Evolutionary conservation across 345 rosid genomes (phyloP), one percentile per base, ranked within the genome.

Genomic region (Conringia planisiliqua): DNA sequence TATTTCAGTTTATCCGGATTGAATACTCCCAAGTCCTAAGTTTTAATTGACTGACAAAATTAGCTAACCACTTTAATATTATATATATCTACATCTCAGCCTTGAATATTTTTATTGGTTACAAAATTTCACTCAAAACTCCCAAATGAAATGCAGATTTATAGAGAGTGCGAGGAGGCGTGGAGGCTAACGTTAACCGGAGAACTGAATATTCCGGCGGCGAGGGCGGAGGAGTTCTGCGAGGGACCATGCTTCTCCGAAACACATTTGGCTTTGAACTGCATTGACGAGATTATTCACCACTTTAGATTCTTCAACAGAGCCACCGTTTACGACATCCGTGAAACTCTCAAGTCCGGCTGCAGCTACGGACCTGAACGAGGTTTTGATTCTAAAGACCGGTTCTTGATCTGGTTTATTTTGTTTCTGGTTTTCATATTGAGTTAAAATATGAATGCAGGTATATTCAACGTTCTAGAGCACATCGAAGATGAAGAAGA

Each of bases 341-440:
- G 82, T 69, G 85, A 87, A 73, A 88, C 96, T 4, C 81, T 92
- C 72, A 80, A 84, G 32, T 86, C 83, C 3, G 97, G 85, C n/a
- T 95, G 98, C 65, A 51, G 98, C 82, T 74, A 83, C 55, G 98
- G 99, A 67, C 80, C 85, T 6, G 81, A 85, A 47, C 82, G 96
- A 89, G 50, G 75, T 71, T 51, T 24, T 50, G 27, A 32, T 29
- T 62, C 32, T 50, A 29, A 44, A 42, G 1, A 26, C 65, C 20
- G 13, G 66, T 48, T 68, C 36, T 67, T 52, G 7, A 26, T 67
- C 6, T 27, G 18, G 42, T 70, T 64, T 55, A 62, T 64, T 30
- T 57, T 16, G 32, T 16, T 62, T 20, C 27, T 48, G 42, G 68
- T 65, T 71, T 4, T 68, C n/a, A 58, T 51, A 36, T 69, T 62